Evolutionary conservation across 805 yeast genomes (phyloP).

Genomic region (Clavispora vitiphila): DNA sequence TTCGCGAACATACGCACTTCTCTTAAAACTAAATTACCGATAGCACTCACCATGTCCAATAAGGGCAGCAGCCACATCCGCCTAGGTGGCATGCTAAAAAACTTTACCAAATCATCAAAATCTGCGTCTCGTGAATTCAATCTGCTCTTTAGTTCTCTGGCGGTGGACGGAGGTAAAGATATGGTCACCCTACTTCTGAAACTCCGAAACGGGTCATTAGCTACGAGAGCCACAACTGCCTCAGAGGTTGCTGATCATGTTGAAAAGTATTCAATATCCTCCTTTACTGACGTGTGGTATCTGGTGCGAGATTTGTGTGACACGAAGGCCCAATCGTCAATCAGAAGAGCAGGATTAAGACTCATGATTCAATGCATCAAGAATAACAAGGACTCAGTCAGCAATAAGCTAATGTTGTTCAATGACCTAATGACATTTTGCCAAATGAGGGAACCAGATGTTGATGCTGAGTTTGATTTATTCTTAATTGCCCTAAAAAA

Average conservation of each 20-base stretch:
- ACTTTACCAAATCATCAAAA: constrained; percentile 35
- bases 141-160: constrained; percentile 34
- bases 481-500: constrained; percentile 43
- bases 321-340: constrained; percentile 19
- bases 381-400: constrained; percentile 45
- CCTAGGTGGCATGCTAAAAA: constrained; percentile 36
- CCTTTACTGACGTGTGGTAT: constrained; percentile 75
- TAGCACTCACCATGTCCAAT: constrained; percentile 20
- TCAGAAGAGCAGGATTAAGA: constrained; percentile 44
- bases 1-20: constrained; percentile 2
- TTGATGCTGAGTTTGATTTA: constrained; percentile 48
- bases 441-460: constrained; percentile 21
- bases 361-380: constrained; percentile 54
- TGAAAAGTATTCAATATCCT: constrained; percentile 47
- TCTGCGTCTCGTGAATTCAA: constrained; percentile 16
- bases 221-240: constrained; percentile 47
- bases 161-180: constrained; percentile 41
- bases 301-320: constrained; percentile 52
- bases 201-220: constrained; percentile 31
- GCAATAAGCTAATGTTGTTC: constrained; percentile 52
- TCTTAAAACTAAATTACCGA: background rate
- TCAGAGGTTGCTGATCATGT: constrained; percentile 46
- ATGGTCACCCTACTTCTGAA: constrained; percentile 36
- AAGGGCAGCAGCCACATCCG: constrained; percentile 14
- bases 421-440: constrained; percentile 49